Conservation (phyloP, 345 rosid species). For the Corchorus olitorius region DNA sequence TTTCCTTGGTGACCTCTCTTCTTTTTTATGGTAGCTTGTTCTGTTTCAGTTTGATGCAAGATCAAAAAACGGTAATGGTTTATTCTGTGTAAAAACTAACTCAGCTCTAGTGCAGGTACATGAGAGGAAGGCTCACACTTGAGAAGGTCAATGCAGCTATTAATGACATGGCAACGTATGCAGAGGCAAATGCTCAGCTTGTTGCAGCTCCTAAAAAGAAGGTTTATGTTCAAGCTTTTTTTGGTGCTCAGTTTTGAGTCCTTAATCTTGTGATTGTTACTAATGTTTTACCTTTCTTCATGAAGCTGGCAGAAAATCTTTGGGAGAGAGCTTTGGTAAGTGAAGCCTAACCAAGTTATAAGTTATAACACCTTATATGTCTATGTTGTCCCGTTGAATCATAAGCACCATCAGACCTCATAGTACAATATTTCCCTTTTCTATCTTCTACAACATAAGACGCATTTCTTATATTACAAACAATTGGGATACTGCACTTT, state of each 20-base stretch:
- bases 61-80: not conserved
- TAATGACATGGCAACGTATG: conserved; percentile 81
- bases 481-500: conserved; percentile 17
- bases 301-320: conserved; percentile 74
- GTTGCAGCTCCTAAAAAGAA: conserved; percentile 80
- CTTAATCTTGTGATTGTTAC: conserved; percentile 19
- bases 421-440: conserved; percentile 4
- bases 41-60: not conserved
- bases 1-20: not conserved
- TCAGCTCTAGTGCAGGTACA: conserved; percentile 51
- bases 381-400: not conserved
- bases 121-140: conserved; percentile 92
- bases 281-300: conserved; percentile 18
- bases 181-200: conserved; percentile 83
- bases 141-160: conserved; percentile 95
- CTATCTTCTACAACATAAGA: not conserved
- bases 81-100: conserved; percentile 1
- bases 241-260: not conserved
- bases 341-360: conserved; percentile 15
- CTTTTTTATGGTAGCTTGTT: not conserved
- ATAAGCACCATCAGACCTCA: not conserved
- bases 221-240: conserved; percentile 39
- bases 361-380: not conserved
- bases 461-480: not conserved
- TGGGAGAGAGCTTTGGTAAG: conserved; percentile 95